phyloP scores from a whole-genome alignment of 148 eudicot species.

The Chenopodium suecicum region DNA sequence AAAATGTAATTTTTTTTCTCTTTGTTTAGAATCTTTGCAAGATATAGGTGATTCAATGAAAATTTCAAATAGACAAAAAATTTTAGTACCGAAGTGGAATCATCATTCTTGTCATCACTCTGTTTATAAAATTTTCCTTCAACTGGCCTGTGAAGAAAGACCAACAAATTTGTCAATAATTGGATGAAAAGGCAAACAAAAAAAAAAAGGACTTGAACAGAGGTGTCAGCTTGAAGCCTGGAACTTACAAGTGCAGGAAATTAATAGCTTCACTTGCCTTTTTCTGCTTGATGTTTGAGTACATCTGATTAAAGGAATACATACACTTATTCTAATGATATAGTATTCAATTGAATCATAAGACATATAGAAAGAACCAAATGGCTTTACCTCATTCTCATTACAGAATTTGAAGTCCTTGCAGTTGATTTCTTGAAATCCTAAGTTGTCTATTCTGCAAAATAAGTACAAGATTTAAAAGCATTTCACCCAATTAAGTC shows the following conservation, averaged over 20 bases:
- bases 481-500: constrained; percentile 8
- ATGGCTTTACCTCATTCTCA: constrained; percentile 12
- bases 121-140: constrained; percentile 5
- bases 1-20: neutral
- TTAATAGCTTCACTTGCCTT: constrained; percentile 13
- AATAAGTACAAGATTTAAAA: neutral
- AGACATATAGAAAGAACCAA: neutral
- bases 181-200: neutral
- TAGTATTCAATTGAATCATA: neutral
- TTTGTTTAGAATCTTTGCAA: neutral
- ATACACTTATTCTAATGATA: neutral
- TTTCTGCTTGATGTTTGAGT: constrained; percentile 15
- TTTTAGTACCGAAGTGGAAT: constrained; percentile 8
- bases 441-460: constrained; percentile 18
- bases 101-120: constrained; percentile 9
- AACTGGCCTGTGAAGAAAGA: neutral
- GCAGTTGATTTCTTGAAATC: constrained; percentile 11
- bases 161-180: neutral
- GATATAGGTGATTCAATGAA: neutral
- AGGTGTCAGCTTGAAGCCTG: neutral
- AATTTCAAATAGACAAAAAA: neutral
- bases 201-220: neutral
- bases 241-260: neutral
- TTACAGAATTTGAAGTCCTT: neutral
- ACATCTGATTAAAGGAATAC: neutral